A percentile compares a stretch with the other conserved stretches of the same genome.
Conservation (phyloP, 108 stramenopile genomes). For the Parietichytrium sp. region DNA sequence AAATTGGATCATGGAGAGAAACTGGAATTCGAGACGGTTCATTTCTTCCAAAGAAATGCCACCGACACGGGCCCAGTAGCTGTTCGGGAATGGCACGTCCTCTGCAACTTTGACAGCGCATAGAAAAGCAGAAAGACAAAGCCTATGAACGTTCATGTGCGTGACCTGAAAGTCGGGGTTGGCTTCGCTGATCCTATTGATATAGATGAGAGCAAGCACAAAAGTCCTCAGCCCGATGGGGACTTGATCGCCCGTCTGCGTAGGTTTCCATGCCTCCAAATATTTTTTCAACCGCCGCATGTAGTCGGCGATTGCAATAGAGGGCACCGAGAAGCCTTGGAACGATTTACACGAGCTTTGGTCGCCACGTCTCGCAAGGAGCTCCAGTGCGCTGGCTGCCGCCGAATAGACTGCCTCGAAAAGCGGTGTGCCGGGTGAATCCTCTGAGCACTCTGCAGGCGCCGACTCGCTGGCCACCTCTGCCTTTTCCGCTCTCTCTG, state of each 20-base stretch:
- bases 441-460: too few relatives aligned
- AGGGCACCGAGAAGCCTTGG: not conserved
- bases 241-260: not conserved
- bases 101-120: not conserved
- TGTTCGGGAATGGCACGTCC: not conserved
- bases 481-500: too few relatives aligned
- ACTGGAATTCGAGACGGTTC: not conserved
- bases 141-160: not conserved
- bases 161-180: not conserved
- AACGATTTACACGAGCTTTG: not conserved
- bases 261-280: not conserved
- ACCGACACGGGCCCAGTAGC: not conserved
- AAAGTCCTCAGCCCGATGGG: not conserved
- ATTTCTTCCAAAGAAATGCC: not conserved
- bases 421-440: too few relatives aligned
- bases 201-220: not conserved
- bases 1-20: too few relatives aligned
- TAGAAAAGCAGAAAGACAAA: not conserved
- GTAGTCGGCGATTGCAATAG: not conserved
- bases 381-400: too few relatives aligned
- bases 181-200: not conserved
- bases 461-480: too few relatives aligned
- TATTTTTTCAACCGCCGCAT: not conserved
- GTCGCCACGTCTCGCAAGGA: too few relatives aligned
- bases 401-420: too few relatives aligned